Evolutionary conservation across 768 basidiomycete genomes (phyloP).

Genomic region (Tricholoma hemisulphureum): DNA sequence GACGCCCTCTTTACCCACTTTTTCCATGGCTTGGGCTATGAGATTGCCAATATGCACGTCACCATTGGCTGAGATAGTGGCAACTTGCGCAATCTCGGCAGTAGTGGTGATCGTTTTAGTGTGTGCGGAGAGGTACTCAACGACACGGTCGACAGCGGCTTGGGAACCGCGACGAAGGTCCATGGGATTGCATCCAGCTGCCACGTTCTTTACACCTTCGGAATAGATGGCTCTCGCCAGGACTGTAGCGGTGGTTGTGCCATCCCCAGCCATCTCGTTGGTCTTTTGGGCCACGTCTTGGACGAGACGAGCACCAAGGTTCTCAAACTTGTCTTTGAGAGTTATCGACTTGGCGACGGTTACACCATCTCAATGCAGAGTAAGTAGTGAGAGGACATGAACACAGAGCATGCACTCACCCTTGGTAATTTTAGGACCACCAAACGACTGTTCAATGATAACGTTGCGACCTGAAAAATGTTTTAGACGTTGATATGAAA

Average conservation of each 20-base stretch:
- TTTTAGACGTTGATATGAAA: conserved; percentile 3
- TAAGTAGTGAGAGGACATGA: background rate
- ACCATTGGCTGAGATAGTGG: conserved; percentile 85
- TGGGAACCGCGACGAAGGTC: conserved; percentile 98
- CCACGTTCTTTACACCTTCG: conserved; percentile 99
- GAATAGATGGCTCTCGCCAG: conserved; percentile 96
- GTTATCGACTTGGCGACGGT: conserved; percentile 95
- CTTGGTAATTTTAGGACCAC: conserved; percentile 94
- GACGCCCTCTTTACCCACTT: conserved; percentile 99
- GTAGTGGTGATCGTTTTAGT: conserved; percentile 95
- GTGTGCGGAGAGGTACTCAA: conserved; percentile 83
- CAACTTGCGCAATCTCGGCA: conserved; percentile 97
- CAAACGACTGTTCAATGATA: conserved; percentile 93
- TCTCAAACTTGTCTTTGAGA: conserved; percentile 97
- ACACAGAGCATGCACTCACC: conserved; percentile 49
- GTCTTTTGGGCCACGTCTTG: conserved; percentile 97
- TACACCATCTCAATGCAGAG: conserved; percentile 74
- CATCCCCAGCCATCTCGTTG: conserved; percentile 96
- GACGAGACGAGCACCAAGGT: conserved; percentile 93
- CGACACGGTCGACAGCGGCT: conserved; percentile 93
- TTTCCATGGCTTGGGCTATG: conserved; percentile 99
- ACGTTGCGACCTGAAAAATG: conserved; percentile 79
- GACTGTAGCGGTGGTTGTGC: conserved; percentile 97
- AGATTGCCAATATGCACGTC: conserved; percentile 90
- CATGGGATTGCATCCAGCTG: conserved; percentile 99